Evolutionary conservation across 106 monocot species (phyloP).

Genomic region (Dioscorea zingiberensis): DNA sequence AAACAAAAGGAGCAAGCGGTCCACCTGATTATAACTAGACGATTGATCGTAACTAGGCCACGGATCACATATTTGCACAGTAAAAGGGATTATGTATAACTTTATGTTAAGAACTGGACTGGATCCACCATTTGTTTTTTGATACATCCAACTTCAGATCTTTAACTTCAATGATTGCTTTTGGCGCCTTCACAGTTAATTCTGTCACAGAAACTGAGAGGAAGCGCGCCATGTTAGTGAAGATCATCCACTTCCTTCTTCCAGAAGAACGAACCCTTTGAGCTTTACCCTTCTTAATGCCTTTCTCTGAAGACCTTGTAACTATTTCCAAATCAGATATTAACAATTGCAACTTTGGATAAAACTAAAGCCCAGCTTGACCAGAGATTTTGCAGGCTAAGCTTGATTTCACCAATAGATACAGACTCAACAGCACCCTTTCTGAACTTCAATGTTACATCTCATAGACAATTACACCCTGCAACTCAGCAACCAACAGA

Average conservation of each 20-base stretch:
- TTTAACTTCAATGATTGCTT: conserved; percentile 69
- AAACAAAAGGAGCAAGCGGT: conserved; percentile 39
- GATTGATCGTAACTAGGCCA: conserved; percentile 23
- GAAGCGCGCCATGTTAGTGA: conserved; percentile 63
- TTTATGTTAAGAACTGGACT: conserved; percentile 56
- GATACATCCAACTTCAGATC: conserved; percentile 62
- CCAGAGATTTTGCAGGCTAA: conserved; percentile 58
- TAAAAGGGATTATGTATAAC: conserved; percentile 55
- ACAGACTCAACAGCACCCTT: conserved; percentile 89
- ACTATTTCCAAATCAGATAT: conserved; percentile 77
- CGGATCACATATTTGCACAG: conserved; percentile 42
- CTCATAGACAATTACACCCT: conserved; percentile 67
- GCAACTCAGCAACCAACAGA: conserved; percentile 71
- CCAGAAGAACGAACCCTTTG: conserved; percentile 44
- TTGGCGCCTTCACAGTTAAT: conserved; percentile 78
- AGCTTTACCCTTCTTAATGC: conserved; percentile 23
- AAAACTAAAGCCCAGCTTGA: conserved; percentile 58
- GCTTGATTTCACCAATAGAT: conserved; percentile 88
- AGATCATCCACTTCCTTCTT: conserved; percentile 66
- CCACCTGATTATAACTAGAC: conserved; percentile 31
- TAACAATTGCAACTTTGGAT: conserved; percentile 74
- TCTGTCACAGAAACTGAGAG: conserved; percentile 74
- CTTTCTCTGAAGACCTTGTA: conserved; percentile 38
- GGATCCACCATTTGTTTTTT: conserved; percentile 54
- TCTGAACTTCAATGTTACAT: conserved; percentile 51